phyloP scores from a whole-genome alignment of 2,329 filamentous ascomycete genomes.

The Aureobasidium melanogenum region DNA sequence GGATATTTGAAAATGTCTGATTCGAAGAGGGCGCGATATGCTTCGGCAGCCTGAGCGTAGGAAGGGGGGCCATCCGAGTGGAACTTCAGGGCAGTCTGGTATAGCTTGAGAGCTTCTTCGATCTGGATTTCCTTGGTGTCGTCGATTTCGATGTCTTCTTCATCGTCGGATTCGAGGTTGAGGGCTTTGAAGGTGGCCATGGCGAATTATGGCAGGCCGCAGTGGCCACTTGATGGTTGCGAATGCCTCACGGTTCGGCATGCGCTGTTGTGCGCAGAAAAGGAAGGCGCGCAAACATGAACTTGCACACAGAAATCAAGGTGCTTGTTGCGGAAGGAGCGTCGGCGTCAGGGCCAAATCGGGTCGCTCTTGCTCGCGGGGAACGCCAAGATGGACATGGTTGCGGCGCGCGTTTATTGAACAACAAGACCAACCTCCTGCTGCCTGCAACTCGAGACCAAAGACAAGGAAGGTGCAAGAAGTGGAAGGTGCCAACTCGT shows the following conservation, averaged over 20 bases:
- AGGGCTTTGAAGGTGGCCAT: constrained; percentile 69
- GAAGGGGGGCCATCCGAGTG: constrained; percentile 77
- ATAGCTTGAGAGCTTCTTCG: constrained; percentile 91
- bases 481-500: background rate
- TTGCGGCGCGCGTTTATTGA: background rate
- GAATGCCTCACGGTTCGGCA: background rate
- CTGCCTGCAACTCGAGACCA: background rate
- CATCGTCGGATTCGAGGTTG: constrained; percentile 90
- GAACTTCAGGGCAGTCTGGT: constrained; percentile 81
- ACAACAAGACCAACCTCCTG: background rate
- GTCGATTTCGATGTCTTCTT: constrained; percentile 82
- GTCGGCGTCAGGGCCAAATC: background rate
- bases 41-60: constrained; percentile 66
- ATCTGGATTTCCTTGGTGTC: constrained; percentile 95
- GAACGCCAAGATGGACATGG: background rate
- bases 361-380: background rate
- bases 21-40: constrained; percentile 76
- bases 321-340: constrained; percentile 1
- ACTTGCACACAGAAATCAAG: background rate
- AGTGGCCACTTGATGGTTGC: background rate
- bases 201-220: constrained; percentile 14
- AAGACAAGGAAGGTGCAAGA: background rate
- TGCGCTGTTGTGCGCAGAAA: background rate
- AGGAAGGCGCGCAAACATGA: background rate
- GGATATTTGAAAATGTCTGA: constrained; percentile 93